Base-by-base conservation (phyloP, 345 rosid species). In the Linum usitatissimum region DNA sequence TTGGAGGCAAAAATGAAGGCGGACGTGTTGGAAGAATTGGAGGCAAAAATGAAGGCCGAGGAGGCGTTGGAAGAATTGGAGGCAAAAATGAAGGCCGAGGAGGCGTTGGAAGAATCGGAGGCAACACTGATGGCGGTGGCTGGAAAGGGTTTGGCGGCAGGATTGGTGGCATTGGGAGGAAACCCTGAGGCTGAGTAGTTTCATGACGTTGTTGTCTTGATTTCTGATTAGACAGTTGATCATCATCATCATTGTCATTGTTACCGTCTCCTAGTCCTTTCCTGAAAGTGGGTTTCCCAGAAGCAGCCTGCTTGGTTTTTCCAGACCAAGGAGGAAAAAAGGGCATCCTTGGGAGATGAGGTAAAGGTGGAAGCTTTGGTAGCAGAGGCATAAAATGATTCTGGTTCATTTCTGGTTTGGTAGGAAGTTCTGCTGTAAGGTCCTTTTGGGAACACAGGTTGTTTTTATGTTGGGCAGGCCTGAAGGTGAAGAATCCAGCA, bases 401-500 rank as follows among this genome's bases (percentile, higher is more conserved):
- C 51, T 51, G 67, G 40, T 58, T 59, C 9, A 55, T 9, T n/a
- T 45, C 51, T 70, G 67, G 30, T 55, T 62, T 54, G 2, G 6
- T 30, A 10, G 57, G 5, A 28, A 64, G 36, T 4, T 4, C 3
- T 23, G 28, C 28, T 58, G 56, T 60, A 3, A 45, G 1, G 4
- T 1, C 72, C 64, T 53, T 57, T 62, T 61, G 81, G 70, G 73
- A 81, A 71, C 96, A 93, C 1, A 84, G 62, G 28, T 51, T 23
- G 28, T 23, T 56, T 5, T 97, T 94, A 62, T 71, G 94, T 9
- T 71, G 82, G 23, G 71, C 64, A 0, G 97, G 99, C 81, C 79
- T 93, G 81, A 93, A 90, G 53, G 88, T 73, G 78, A 90, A 90
- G 73, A 82, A 77, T 0, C 99, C 99, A n/a, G 99, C 94, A 3